Evolutionary conservation across 1,284 basidiomycete genomes (phyloP).

Genomic region (Leccinum griseonigrum): DNA sequence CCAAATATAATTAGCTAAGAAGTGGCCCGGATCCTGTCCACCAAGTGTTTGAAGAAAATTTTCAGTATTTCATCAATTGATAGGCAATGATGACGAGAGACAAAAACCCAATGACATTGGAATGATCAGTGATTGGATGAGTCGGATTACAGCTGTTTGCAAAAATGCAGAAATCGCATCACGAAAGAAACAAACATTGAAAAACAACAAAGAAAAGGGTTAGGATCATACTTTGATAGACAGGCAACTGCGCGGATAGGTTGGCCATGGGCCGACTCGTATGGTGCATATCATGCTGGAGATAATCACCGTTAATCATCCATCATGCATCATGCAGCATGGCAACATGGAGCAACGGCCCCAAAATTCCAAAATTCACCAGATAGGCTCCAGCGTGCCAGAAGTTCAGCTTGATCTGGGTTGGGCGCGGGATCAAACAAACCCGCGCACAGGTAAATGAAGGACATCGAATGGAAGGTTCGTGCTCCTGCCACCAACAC

Average conservation of each 20-base stretch:
- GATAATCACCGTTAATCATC: slow-evolving; percentile 29
- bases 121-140: neutral
- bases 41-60: neutral
- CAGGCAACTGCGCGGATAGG: neutral
- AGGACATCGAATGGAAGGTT: neutral
- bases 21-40: neutral
- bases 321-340: neutral
- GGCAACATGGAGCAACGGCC: neutral
- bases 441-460: neutral
- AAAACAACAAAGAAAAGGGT: neutral
- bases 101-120: neutral
- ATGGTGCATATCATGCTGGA: slow-evolving; percentile 11
- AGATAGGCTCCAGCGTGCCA: neutral
- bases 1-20: neutral
- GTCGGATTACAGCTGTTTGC: neutral
- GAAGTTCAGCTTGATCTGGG: neutral
- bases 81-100: slow-evolving; percentile 16
- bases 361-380: neutral
- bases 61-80: neutral
- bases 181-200: neutral
- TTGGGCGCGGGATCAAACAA: neutral
- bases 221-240: neutral
- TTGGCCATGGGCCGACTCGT: neutral
- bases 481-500: neutral
- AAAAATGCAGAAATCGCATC: neutral